A percentile compares a stretch with the other conserved stretches of the same genome.
Conservation (phyloP, 2,329 filamentous ascomycete genomes). For the Akanthomyces muscarius region DNA sequence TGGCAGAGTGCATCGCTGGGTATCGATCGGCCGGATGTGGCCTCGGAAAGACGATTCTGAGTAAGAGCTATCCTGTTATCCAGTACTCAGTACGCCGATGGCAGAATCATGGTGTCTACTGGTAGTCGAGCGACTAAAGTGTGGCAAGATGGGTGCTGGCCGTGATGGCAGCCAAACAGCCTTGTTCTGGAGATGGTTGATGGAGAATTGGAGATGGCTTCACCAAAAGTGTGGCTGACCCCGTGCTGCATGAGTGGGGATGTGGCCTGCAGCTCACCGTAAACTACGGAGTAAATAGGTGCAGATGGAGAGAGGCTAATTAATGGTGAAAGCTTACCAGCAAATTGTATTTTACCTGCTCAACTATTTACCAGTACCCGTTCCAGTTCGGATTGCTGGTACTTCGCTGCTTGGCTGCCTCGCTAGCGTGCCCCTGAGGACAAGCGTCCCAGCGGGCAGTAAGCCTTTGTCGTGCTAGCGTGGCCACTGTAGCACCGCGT, state of each 20-base stretch:
- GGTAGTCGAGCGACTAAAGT: background rate
- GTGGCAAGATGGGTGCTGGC: background rate
- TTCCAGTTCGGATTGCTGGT: too few species aligned
- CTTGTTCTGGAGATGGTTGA: background rate
- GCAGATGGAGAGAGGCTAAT: background rate
- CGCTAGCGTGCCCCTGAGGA: background rate
- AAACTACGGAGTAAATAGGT: background rate
- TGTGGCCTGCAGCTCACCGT: background rate
- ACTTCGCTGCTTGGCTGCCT: too few species aligned
- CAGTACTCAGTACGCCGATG: background rate
- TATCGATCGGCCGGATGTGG: slow-evolving; percentile 2
- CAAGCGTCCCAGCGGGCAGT: background rate
- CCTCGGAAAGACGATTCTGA: background rate
- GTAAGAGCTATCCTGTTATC: background rate
- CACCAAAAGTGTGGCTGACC: background rate
- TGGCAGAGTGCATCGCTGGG: slow-evolving; percentile 1
- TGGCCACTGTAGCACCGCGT: background rate
- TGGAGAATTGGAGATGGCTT: slow-evolving; percentile 4
- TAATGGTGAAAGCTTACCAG: background rate
- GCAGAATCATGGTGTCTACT: background rate
- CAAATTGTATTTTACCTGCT: too few species aligned
- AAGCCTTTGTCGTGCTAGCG: background rate
- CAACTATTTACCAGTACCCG: too few species aligned
- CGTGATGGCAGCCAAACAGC: background rate
- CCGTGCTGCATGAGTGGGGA: background rate